These are phyloP conservation scores for Clavariopsis aquatica DNA, from an alignment of 495 filamentous ascomycete genomes.

Conservation along the genomic window DNA sequence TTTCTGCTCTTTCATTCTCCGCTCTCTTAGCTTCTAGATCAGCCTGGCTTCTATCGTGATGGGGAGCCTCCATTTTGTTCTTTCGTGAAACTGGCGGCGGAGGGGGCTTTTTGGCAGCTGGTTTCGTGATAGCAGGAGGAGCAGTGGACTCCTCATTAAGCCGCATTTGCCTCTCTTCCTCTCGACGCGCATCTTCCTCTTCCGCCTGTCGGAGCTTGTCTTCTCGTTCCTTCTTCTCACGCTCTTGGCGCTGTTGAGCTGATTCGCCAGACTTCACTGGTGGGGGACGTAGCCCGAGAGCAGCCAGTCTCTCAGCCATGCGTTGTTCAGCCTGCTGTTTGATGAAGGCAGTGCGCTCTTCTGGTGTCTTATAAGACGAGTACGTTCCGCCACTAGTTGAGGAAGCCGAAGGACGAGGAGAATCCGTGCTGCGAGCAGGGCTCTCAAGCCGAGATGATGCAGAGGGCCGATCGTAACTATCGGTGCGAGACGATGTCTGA, in stretches of 20 bases:
- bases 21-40: slow-evolving; percentile 51
- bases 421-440: slow-evolving; percentile 47
- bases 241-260: slow-evolving; percentile 78
- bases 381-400: slow-evolving; percentile 57
- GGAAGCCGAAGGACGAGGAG: slow-evolving; percentile 43
- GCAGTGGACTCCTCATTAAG: slow-evolving; percentile 78
- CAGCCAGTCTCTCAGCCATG: slow-evolving; percentile 96
- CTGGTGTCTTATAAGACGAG: slow-evolving; percentile 80
- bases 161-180: slow-evolving; percentile 81
- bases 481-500: slow-evolving; percentile 24
- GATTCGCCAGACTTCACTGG: slow-evolving; percentile 71
- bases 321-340: slow-evolving; percentile 95
- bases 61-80: slow-evolving; percentile 60
- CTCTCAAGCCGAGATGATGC: slow-evolving; percentile 41
- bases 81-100: slow-evolving; percentile 81
- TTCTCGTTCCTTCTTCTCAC: slow-evolving; percentile 83
- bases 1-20: slow-evolving; percentile 48
- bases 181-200: slow-evolving; percentile 90
- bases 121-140: slow-evolving; percentile 57
- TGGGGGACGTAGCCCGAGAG: slow-evolving; percentile 83
- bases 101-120: slow-evolving; percentile 74
- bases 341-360: slow-evolving; percentile 92
- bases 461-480: slow-evolving; percentile 21
- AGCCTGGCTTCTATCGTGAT: slow-evolving; percentile 44
- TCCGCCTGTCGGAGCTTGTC: slow-evolving; percentile 85